phyloP scores from a whole-genome alignment of 441 rosid genomes.

The Gossypium aridum region DNA sequence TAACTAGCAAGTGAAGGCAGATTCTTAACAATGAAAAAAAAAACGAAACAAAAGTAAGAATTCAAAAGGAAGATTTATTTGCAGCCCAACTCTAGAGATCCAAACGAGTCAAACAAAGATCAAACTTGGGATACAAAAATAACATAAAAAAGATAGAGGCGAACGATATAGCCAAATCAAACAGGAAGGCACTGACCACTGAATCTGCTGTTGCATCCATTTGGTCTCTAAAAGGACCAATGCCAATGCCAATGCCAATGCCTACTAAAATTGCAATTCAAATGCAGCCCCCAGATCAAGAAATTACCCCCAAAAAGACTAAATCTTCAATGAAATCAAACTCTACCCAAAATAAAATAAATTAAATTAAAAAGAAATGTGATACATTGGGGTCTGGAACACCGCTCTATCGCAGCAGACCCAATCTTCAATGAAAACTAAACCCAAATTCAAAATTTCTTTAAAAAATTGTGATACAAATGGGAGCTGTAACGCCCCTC shows the following conservation, averaged over 20 bases:
- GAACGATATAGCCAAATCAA: not conserved
- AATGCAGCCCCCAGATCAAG: not conserved
- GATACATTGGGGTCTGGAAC: not conserved
- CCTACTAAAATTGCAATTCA: not conserved
- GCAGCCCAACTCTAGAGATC: not conserved
- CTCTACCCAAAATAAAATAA: not conserved
- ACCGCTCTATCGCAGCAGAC: not conserved
- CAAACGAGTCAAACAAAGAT: not conserved
- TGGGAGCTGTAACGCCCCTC: not conserved
- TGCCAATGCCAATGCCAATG: not conserved
- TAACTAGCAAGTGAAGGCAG: not conserved
- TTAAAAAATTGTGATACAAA: not conserved
- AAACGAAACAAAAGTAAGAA: not conserved
- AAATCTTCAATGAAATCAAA: conserved; percentile 4
- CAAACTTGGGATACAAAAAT: not conserved
- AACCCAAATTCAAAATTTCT: too few relatives aligned
- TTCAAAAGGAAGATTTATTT: not conserved
- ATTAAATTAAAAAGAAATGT: not conserved
- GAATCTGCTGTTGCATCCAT: conserved; percentile 12
- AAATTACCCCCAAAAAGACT: not conserved
- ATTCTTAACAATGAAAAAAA: not conserved
- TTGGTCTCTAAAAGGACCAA: not conserved
- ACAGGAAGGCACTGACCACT: conserved; percentile 3
- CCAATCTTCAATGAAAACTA: not conserved
- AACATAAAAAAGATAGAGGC: not conserved